Evolutionary conservation across 345 rosid species (phyloP), one percentile per base, ranked within the genome.

Genomic region (Hevea brasiliensis): DNA sequence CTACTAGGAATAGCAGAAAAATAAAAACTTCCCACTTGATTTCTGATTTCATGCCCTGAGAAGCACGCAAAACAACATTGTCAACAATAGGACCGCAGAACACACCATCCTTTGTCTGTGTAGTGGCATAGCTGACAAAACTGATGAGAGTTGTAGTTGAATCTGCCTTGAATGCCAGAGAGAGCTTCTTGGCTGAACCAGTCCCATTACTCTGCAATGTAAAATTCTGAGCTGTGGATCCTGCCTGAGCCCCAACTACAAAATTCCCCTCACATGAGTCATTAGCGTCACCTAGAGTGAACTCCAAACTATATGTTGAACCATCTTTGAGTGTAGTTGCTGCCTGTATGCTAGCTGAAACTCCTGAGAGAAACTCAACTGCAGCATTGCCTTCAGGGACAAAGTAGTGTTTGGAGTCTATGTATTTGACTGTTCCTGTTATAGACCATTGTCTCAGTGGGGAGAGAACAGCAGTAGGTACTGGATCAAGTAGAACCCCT

Each of bases 341-440:
- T 20, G 85, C 84, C n/a, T 85, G 84, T 74, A 82, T 74, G 73
- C 87, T 86, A 4, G 83, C 67, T 23, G 82, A 82, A 62, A 69
- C 76, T 37, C 82, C 71, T 5, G 88, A 71, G 45, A 90, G 72
- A 23, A 87, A 64, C 76, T 87, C 93, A 57, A 90, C 8, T 11
- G 89, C 92, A 63, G 92, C 82, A 69, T 82, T 84, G 75, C 96
- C 96, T 60, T 68, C 67, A 11, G 88, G 91, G 53, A 90, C 87
- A 59, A 45, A 78, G 83, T 76, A 84, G 61, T 87, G 84, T 23
- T 81, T 72, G 45, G 92, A 82, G 78, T 86, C 83, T 62, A 87
- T 83, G 77, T 88, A 87, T 81, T 77, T 87, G 72, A 87, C 77
- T 40, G 84, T 85, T 68, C 89, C 89, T 45, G 75, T 60, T 41